phyloP scores from a whole-genome alignment of 2,329 filamentous ascomycete genomes.

The Aspergillus tubingensis region DNA sequence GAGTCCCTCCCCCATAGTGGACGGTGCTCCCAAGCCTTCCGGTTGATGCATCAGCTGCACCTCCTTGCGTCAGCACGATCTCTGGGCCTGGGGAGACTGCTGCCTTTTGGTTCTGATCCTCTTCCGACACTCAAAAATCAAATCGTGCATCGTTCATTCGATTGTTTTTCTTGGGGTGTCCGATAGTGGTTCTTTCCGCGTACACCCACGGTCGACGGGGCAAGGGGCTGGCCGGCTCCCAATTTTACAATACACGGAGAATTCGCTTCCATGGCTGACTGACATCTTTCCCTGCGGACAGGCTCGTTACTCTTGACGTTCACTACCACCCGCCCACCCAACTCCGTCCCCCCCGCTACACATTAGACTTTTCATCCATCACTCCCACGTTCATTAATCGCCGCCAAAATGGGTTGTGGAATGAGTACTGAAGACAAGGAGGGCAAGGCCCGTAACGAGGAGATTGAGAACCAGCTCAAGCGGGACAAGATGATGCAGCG shows the following conservation, averaged over 20 bases:
- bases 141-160: constrained; percentile 6
- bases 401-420: constrained; percentile 93
- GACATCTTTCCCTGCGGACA: constrained; percentile 11
- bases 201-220: constrained; percentile 18
- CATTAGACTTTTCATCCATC: constrained; percentile 11
- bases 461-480: constrained; percentile 99
- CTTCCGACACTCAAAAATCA: too few species aligned
- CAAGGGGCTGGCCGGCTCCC: constrained; percentile 2
- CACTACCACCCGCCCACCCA: constrained; percentile 2
- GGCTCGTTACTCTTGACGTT: constrained; percentile 3
- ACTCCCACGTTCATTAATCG: constrained; percentile 20
- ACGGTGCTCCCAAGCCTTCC: constrained; percentile 3
- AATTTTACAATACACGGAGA: constrained; percentile 14
- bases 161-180: constrained; percentile 7
- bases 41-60: constrained; percentile 14
- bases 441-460: constrained; percentile 99
- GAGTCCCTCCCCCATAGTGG: background rate
- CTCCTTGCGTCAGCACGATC: constrained; percentile 23
- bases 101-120: constrained; percentile 4
- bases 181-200: constrained; percentile 9
- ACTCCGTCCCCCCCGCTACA: background rate
- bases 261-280: constrained; percentile 17
- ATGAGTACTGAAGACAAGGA: constrained; percentile 99
- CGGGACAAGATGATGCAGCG: constrained; percentile 97
- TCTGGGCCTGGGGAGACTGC: constrained; percentile 1